Evolutionary conservation across 257 asterid species (phyloP), one percentile per base, ranked within the genome.

Genomic region (Fraxinus americana): DNA sequence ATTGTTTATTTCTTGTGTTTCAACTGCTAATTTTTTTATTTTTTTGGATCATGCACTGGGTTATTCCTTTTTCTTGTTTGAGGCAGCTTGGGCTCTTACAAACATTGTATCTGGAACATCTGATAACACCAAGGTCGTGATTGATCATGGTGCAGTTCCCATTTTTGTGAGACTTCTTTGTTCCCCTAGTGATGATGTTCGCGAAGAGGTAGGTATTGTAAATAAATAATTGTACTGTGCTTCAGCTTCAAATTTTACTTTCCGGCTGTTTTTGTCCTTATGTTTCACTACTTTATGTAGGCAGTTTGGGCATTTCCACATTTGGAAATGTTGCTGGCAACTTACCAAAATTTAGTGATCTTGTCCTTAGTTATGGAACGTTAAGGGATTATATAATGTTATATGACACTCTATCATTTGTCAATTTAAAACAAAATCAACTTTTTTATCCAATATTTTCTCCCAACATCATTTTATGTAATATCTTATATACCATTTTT

Each of bases 21-120:
- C 52, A 29, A 25, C 67, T 35, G 43, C 77, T 69, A 4, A 17
- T 38, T 21, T 52, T 77, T 69, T 70, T 78, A 25, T 25, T 25
- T 25, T 25, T 25, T 25, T 71, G 66, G 34, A 36, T 39, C 23
- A 17, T 74, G 57, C 74, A 57, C 11, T 61, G 73, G n/a, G 17
- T 72, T 50, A 68, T 63, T 63, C 30, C n/a, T 65, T 17, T 79
- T 23, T 77, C 2, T 66, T 82, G 98, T 94, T 94, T 80, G 97
- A 92, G 89, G 98, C 98, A 38, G 98, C 98, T 14, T 92, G 98
- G 98, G 98, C 97, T 52, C 94, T 94, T 76, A 94, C 98, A 57
- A 94, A 94, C 74, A 91, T 94, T 86, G 97, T 97, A 65, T 94
- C 97, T 19, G 98, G 27, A 0, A 25, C 27, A 25, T 25, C 27